phyloP scores from a whole-genome alignment of 2,329 filamentous ascomycete species.

The Beauveria pseudobassiana region DNA sequence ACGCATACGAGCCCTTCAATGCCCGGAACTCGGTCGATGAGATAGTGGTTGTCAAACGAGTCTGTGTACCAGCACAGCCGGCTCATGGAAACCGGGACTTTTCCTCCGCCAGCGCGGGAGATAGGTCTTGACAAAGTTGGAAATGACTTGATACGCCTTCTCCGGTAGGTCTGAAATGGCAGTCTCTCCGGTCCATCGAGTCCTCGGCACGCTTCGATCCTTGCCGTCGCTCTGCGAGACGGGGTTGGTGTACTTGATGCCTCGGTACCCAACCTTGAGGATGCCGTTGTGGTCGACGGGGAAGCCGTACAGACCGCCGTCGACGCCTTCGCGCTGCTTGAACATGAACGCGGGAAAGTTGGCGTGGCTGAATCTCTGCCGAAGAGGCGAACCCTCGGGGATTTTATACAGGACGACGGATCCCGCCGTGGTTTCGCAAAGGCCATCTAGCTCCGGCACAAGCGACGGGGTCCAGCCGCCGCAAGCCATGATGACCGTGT shows the following conservation, averaged over 20 bases:
- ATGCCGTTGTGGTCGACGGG: slow-evolving; percentile 33
- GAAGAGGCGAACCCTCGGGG: slow-evolving; percentile 28
- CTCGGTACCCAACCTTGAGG: slow-evolving; percentile 44
- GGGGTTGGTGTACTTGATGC: slow-evolving; percentile 43
- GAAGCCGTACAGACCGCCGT: slow-evolving; percentile 42
- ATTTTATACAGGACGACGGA: slow-evolving; percentile 37
- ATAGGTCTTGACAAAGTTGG: slow-evolving; percentile 29
- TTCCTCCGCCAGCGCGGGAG: slow-evolving; percentile 30
- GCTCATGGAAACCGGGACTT: slow-evolving; percentile 21
- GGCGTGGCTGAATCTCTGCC: slow-evolving; percentile 31
- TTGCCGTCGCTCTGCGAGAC: slow-evolving; percentile 26
- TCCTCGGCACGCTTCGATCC: slow-evolving; percentile 32
- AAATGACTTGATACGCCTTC: slow-evolving; percentile 21
- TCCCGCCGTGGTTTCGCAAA: slow-evolving; percentile 42
- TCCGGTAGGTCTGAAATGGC: slow-evolving; percentile 19
- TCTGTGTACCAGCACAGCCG: slow-evolving; percentile 27
- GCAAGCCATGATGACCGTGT: slow-evolving; percentile 31
- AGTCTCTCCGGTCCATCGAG: slow-evolving; percentile 24
- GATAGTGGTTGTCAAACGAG: slow-evolving; percentile 26
- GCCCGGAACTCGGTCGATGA: slow-evolving; percentile 35
- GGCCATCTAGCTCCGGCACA: slow-evolving; percentile 29
- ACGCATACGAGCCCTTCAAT: slow-evolving; percentile 52
- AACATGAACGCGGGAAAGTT: slow-evolving; percentile 35
- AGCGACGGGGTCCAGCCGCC: slow-evolving; percentile 37
- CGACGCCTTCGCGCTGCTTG: slow-evolving; percentile 23